Evolutionary conservation across 2,329 filamentous ascomycete genomes (phyloP).

Genomic region (Tolypocladium amazonense): DNA sequence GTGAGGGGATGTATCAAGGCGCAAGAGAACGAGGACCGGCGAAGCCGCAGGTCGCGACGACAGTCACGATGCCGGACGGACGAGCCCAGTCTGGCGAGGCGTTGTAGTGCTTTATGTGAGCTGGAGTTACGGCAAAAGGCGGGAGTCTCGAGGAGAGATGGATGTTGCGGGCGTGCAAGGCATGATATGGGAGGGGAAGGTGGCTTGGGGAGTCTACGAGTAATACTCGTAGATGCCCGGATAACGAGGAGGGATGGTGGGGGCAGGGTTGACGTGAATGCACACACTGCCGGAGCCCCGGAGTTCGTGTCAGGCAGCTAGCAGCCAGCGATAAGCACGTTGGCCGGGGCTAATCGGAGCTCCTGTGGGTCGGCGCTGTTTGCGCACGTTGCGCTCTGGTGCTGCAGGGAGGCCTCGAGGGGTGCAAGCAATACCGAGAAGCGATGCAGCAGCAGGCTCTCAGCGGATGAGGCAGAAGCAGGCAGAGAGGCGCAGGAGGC

Average conservation of each 20-base stretch:
- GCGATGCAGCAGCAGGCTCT: not conserved
- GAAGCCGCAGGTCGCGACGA: not conserved
- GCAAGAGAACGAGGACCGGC: not conserved
- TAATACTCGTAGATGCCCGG: not conserved
- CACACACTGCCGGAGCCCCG: not conserved
- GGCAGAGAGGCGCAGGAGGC: too few species aligned
- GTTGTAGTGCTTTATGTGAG: too few species aligned
- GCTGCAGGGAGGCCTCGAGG: not conserved
- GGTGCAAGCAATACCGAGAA: not conserved
- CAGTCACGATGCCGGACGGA: not conserved
- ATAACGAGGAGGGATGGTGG: not conserved
- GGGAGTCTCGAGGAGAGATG: not conserved
- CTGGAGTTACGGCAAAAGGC: not conserved
- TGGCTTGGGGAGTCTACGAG: not conserved
- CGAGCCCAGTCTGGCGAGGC: not conserved
- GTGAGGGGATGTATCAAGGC: not conserved
- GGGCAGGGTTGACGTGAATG: not conserved
- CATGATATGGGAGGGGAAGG: not conserved
- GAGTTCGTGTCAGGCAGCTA: constrained; percentile 3
- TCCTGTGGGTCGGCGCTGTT: constrained; percentile 1
- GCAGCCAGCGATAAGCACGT: constrained; percentile 6
- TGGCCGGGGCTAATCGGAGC: constrained; percentile 5
- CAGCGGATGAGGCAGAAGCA: not conserved
- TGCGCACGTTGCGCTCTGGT: not conserved
- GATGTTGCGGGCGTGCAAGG: not conserved